A percentile compares a stretch with the other conserved stretches of the same genome.
phyloP scores from a whole-genome alignment of 1,284 basidiomycete genomes.

The Anthracocystis walkeri region DNA sequence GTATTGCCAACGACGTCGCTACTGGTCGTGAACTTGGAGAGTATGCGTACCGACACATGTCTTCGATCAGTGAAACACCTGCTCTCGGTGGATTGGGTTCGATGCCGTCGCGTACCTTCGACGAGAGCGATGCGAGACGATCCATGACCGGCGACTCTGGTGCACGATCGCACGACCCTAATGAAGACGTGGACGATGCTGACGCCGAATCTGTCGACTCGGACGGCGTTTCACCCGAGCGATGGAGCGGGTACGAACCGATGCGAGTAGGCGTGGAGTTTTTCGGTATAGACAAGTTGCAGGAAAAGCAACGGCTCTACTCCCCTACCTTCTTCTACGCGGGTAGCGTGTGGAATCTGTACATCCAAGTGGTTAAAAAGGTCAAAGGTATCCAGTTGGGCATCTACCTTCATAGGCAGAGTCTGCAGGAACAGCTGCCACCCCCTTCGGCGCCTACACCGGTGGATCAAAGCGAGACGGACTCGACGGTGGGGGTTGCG shows the following conservation, averaged over 20 bases:
- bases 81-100: background rate
- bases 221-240: slow-evolving; percentile 25
- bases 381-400: slow-evolving; percentile 82
- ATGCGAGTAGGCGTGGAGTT: slow-evolving; percentile 82
- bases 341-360: slow-evolving; percentile 83
- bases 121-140: slow-evolving; percentile 19
- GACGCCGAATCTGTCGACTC: slow-evolving; percentile 32
- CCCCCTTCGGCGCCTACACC: slow-evolving; percentile 71
- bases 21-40: slow-evolving; percentile 56
- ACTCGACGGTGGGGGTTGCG: background rate
- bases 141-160: slow-evolving; percentile 17
- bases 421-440: slow-evolving; percentile 75
- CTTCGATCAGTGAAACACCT: slow-evolving; percentile 2
- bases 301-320: slow-evolving; percentile 79
- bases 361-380: slow-evolving; percentile 84
- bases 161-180: slow-evolving; percentile 20
- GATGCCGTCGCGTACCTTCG: slow-evolving; percentile 9
- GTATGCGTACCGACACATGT: slow-evolving; percentile 23
- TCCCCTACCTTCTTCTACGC: slow-evolving; percentile 72
- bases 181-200: slow-evolving; percentile 33
- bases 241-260: slow-evolving; percentile 61
- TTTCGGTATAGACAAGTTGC: slow-evolving; percentile 82
- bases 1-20: slow-evolving; percentile 55
- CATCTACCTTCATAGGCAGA: slow-evolving; percentile 89
- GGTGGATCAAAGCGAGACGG: slow-evolving; percentile 11